Conservation (phyloP, 352 stramenopile species). For the Pythium angustatum region DNA sequence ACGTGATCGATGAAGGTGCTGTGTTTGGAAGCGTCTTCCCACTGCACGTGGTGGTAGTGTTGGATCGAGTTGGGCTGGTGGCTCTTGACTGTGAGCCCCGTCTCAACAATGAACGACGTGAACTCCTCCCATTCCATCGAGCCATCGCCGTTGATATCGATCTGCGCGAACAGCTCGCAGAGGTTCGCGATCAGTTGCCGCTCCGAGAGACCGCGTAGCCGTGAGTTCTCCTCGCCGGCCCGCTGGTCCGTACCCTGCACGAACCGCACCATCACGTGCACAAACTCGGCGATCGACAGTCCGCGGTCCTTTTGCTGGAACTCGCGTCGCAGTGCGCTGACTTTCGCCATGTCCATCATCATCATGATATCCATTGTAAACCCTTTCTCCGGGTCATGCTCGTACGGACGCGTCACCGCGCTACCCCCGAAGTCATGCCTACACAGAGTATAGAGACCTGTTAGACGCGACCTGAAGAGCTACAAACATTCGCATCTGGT, state of each 20-base stretch:
- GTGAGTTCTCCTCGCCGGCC: conserved; percentile 58
- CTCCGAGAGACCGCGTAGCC: conserved; percentile 65
- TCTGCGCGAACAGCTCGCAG: conserved; percentile 89
- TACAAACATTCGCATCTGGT: neutral
- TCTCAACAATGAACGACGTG: conserved; percentile 91
- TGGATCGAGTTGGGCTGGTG: conserved; percentile 89
- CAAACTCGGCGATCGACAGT: conserved; percentile 83
- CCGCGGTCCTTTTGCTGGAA: conserved; percentile 84
- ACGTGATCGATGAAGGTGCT: conserved; percentile 79
- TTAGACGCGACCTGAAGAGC: neutral
- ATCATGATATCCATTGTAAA: conserved; percentile 94
- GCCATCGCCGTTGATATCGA: conserved; percentile 90
- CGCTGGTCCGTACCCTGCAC: conserved; percentile 56
- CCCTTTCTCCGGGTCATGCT: conserved; percentile 75
- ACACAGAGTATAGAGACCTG: neutral
- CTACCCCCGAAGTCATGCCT: conserved; percentile 6
- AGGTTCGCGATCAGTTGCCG: conserved; percentile 82
- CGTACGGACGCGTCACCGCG: conserved; percentile 43
- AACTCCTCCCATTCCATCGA: conserved; percentile 94
- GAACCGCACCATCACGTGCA: conserved; percentile 87
- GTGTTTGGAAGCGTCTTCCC: conserved; percentile 87
- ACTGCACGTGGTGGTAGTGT: conserved; percentile 73
- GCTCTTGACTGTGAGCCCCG: conserved; percentile 75
- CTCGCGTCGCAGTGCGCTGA: conserved; percentile 78
- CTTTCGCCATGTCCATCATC: conserved; percentile 90